These are phyloP conservation scores for Salvia rosmarinus DNA, from an alignment of 257 asterid species.

Conservation along the genomic window DNA sequence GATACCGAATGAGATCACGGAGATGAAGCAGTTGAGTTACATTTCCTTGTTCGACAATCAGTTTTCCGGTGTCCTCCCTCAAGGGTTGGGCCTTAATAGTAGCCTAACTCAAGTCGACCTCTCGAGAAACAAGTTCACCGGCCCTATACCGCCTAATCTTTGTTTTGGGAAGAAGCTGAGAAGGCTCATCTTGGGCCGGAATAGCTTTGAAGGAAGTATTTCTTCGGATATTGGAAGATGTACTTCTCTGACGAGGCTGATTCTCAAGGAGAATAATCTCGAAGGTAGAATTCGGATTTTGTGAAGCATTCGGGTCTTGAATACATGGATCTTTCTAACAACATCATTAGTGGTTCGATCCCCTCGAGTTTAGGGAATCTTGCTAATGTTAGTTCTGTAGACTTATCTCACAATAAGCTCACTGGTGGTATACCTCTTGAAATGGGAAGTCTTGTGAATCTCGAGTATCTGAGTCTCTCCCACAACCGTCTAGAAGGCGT, in stretches of 20 bases:
- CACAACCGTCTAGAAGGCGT: constrained; percentile 61
- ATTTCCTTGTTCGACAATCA: constrained; percentile 60
- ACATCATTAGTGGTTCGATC: constrained; percentile 56
- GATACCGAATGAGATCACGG: constrained; percentile 64
- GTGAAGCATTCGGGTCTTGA: constrained; percentile 44
- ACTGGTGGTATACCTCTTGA: constrained; percentile 59
- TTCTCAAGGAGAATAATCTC: constrained; percentile 69
- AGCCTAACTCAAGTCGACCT: constrained; percentile 61
- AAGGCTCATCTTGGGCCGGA: constrained; percentile 63
- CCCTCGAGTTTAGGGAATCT: constrained; percentile 63
- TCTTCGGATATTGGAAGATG: constrained; percentile 71
- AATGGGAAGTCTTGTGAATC: constrained; percentile 58
- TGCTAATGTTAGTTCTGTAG: constrained; percentile 44
- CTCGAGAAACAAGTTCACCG: constrained; percentile 65
- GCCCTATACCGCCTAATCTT: constrained; percentile 73
- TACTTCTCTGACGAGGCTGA: constrained; percentile 59
- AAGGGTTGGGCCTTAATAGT: constrained; percentile 70
- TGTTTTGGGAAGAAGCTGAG: constrained; percentile 65
- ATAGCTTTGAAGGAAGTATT: constrained; percentile 61
- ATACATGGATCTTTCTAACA: constrained; percentile 63
- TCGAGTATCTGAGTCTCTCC: constrained; percentile 57
- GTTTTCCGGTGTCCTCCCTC: constrained; percentile 76
- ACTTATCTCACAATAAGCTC: constrained; percentile 65
- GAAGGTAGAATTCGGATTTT: constrained; percentile 61
- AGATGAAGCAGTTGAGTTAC: constrained; percentile 58